Percentiles rank a stretch among this genome's conserved stretches.
phyloP scores from a whole-genome alignment of 2,329 filamentous ascomycete species.

The Penicillium decumbens region DNA sequence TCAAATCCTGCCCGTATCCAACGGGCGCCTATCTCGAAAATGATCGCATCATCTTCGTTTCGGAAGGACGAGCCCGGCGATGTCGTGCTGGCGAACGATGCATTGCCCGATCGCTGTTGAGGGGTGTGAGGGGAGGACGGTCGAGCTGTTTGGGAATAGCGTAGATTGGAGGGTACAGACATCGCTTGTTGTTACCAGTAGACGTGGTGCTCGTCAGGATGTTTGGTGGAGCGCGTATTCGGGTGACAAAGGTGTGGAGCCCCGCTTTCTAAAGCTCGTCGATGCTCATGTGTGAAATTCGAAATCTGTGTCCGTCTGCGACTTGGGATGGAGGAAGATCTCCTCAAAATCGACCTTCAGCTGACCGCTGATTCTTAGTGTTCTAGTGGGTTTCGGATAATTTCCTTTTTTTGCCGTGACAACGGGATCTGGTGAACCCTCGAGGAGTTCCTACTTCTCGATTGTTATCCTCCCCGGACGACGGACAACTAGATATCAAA shows the following conservation, averaged over 20 bases:
- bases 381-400: too few relatives aligned
- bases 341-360: too few relatives aligned
- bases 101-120: constrained; percentile 48
- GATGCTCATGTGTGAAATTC: too few relatives aligned
- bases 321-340: too few relatives aligned
- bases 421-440: too few relatives aligned
- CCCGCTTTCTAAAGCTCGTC: too few relatives aligned
- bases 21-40: constrained; percentile 78
- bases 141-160: constrained; percentile 28
- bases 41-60: constrained; percentile 75
- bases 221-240: constrained; percentile 7
- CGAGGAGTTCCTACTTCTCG: too few relatives aligned
- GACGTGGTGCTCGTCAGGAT: constrained; percentile 22
- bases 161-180: constrained; percentile 27
- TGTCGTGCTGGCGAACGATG: constrained; percentile 51
- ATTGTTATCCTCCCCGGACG: too few relatives aligned
- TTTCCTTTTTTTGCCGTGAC: too few relatives aligned
- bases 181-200: constrained; percentile 25
- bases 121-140: constrained; percentile 59
- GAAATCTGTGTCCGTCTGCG: too few relatives aligned
- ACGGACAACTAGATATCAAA: too few relatives aligned
- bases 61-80: constrained; percentile 56
- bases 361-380: too few relatives aligned
- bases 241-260: background rate
- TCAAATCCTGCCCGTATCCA: constrained; percentile 79